Evolutionary conservation across 768 basidiomycete genomes (phyloP).

Genomic region (Podaxis mareebaensis): DNA sequence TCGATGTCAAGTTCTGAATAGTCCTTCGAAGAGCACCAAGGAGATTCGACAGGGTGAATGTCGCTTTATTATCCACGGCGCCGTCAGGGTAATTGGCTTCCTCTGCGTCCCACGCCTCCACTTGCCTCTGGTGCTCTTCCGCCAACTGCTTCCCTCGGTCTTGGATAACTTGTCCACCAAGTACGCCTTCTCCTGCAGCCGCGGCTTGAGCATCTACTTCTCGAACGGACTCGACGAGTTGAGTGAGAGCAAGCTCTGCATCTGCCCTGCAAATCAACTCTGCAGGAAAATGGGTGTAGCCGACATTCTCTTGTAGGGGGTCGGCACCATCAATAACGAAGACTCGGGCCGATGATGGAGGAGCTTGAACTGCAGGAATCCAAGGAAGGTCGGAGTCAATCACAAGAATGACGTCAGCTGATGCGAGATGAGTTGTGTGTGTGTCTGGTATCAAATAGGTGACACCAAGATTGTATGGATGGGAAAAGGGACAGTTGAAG

Average conservation of each 20-base stretch:
- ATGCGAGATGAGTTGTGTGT: constrained; percentile 46
- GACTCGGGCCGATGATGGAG: constrained; percentile 44
- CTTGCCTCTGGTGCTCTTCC: neutral
- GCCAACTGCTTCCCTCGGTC: constrained; percentile 13
- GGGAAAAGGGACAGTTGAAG: constrained; percentile 56
- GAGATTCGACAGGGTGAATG: constrained; percentile 47
- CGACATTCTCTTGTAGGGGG: constrained; percentile 52
- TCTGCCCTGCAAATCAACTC: constrained; percentile 63
- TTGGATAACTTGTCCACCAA: constrained; percentile 16
- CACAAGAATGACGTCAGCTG: constrained; percentile 65
- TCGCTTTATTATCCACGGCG: neutral
- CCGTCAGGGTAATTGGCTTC: neutral
- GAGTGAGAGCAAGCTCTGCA: constrained; percentile 49
- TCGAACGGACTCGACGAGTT: constrained; percentile 41
- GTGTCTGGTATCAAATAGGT: constrained; percentile 47
- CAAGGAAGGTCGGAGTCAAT: constrained; percentile 70
- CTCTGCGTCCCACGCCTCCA: neutral
- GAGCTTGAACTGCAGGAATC: constrained; percentile 52
- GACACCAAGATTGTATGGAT: constrained; percentile 53
- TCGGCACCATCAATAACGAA: constrained; percentile 66
- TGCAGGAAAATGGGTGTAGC: constrained; percentile 55
- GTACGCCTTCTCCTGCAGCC: constrained; percentile 26
- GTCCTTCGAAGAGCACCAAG: constrained; percentile 46
- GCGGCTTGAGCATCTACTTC: constrained; percentile 24
- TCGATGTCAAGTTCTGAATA: constrained; percentile 39